Conservation (phyloP, 768 basidiomycete species). For the Phlebiopsis gigantea region DNA sequence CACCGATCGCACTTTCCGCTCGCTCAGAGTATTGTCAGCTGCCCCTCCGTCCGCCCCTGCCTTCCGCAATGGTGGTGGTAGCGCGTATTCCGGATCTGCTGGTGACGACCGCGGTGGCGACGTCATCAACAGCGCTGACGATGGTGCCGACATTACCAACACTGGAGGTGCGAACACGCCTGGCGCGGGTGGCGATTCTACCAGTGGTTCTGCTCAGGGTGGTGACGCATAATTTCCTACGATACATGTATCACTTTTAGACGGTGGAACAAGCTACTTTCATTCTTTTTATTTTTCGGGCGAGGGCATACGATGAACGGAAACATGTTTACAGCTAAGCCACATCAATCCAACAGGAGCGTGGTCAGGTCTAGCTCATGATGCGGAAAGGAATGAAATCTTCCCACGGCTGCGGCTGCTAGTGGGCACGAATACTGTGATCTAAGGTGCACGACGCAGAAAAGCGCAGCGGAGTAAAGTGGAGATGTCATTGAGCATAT, state of each 20-base stretch:
- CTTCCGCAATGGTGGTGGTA: slow-evolving; percentile 14
- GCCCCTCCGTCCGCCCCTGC: slow-evolving; percentile 6
- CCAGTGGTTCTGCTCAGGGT: slow-evolving; percentile 17
- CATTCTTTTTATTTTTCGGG: slow-evolving; percentile 2
- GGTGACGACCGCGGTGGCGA: slow-evolving; percentile 14
- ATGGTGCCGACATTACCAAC: slow-evolving; percentile 14
- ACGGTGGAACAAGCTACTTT: slow-evolving; percentile 11
- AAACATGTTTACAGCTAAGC: not conserved
- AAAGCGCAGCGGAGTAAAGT: too few relatives aligned
- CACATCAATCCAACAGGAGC: too few relatives aligned
- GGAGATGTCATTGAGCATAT: not conserved
- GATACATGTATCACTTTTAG: not conserved
- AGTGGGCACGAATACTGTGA: too few relatives aligned
- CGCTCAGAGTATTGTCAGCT: not conserved
- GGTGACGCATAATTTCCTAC: slow-evolving; percentile 12
- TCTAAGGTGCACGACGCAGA: too few relatives aligned
- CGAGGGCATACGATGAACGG: not conserved
- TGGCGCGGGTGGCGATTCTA: slow-evolving; percentile 21
- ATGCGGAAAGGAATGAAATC: too few relatives aligned
- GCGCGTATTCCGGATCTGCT: slow-evolving; percentile 10
- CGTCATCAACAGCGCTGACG: slow-evolving; percentile 12
- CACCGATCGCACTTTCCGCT: not conserved
- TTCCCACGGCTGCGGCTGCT: too few relatives aligned
- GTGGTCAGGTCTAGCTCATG: too few relatives aligned
- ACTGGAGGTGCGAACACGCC: slow-evolving; percentile 17